A percentile compares a stretch with the other conserved stretches of the same genome.
Evolutionary conservation across 768 basidiomycete genomes (phyloP).

Genomic region (Hygrocybe coccinea): DNA sequence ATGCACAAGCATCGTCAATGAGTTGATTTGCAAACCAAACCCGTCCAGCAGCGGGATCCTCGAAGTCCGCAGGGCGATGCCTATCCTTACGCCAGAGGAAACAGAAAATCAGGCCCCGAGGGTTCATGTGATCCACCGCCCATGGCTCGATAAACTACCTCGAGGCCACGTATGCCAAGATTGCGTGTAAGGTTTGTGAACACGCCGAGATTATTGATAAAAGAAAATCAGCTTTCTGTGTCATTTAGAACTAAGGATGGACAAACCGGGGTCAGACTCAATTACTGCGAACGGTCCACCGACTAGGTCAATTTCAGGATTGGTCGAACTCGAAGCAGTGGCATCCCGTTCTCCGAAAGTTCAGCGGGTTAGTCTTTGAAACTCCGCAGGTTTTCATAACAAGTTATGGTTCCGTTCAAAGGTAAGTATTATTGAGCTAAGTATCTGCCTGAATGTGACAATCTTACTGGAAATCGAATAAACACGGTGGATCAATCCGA

Average conservation of each 20-base stretch:
- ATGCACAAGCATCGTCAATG: slow-evolving; percentile 35
- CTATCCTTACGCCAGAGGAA: slow-evolving; percentile 52
- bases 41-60: slow-evolving; percentile 49
- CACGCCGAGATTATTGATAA: no score
- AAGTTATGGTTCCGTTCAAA: no score
- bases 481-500: no score
- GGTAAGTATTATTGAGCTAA: no score
- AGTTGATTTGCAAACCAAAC: slow-evolving; percentile 71
- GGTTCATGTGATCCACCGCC: slow-evolving; percentile 56
- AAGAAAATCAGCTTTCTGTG: background rate
- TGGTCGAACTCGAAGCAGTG: no score
- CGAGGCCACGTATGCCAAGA: slow-evolving; percentile 49
- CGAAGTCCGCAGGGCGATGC: slow-evolving; percentile 42
- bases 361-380: no score
- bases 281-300: slow-evolving; percentile 62
- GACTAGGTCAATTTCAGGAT: slow-evolving; percentile 43
- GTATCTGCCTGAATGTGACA: no score
- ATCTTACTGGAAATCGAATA: no score
- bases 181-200: slow-evolving; percentile 54
- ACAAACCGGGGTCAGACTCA: slow-evolving; percentile 49
- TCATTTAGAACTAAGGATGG: background rate
- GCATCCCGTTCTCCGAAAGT: no score
- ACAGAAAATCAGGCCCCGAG: slow-evolving; percentile 59
- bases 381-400: no score
- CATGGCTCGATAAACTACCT: slow-evolving; percentile 57